phyloP scores from a whole-genome alignment of 163 green algal genomes.

The Prototheca wickerhamii region DNA sequence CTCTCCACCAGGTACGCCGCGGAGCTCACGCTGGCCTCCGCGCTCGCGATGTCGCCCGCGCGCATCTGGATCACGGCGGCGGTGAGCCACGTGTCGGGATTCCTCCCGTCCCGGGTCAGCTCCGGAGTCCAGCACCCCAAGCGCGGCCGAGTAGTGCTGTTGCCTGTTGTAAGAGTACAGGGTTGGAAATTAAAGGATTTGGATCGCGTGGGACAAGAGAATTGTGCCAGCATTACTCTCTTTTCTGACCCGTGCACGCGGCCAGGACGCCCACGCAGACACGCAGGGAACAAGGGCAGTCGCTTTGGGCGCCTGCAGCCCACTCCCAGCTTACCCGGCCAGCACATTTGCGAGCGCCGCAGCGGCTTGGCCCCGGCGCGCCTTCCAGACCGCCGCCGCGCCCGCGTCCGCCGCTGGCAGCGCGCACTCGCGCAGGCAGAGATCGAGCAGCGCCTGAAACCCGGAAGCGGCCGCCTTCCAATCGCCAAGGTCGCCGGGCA shows the following conservation, averaged over 20 bases:
- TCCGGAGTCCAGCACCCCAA: background rate
- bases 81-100: background rate
- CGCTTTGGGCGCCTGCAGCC: too few species aligned
- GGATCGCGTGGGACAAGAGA: too few species aligned
- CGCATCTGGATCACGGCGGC: background rate
- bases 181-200: too few species aligned
- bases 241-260: too few species aligned
- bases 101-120: background rate
- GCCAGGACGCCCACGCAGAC: too few species aligned
- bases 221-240: too few species aligned
- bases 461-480: background rate
- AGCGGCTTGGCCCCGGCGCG: too few species aligned
- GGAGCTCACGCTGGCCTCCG: background rate
- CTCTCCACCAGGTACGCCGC: background rate
- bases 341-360: background rate
- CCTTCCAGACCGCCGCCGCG: background rate
- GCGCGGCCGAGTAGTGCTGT: background rate
- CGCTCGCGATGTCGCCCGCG: background rate
- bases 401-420: background rate
- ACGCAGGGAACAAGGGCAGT: too few species aligned
- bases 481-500: conserved; percentile 1
- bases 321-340: background rate
- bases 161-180: background rate
- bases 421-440: background rate
- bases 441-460: background rate